Evolutionary conservation across 345 rosid species (phyloP), one percentile per base, ranked within the genome.

Genomic region (Brassica cretica): DNA sequence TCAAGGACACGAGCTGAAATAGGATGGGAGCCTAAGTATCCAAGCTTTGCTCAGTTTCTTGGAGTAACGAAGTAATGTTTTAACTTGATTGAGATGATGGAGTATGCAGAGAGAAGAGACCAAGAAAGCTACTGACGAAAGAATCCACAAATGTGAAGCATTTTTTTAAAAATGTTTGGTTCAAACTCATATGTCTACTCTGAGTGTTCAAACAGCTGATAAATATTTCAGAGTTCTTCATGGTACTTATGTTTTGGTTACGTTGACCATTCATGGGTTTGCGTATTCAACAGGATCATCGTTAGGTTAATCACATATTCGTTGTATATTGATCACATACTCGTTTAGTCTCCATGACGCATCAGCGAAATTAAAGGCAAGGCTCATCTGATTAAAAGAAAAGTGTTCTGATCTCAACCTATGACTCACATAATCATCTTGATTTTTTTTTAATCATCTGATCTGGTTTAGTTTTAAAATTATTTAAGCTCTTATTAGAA

Each of bases 11-110:
- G 91, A 5, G 72, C 83, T 0, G 97, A 91, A 66, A 75, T 94
- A 44, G 97, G 87, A 53, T 93, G 99, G 99, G 93, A 94, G 80
- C 98, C 98, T 1, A 89, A 89, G 81, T 85, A 90, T 77, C 87
- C 86, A 14, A 93, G 97, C 86, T 95, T 95, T 73, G 89, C 92
- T 67, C 85, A 85, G 2, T 95, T 89, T 84, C 84, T 95, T 8
- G 94, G 93, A 71, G 78, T 88, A 10, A 72, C 83, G 0, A 84
- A 83, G 18, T 88, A 82, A 85, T 76, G 24, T 35, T 0, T 35
- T 14, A 49, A 44, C 60, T 68, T 58, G 56, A 69, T 58, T 9
- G 7, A 51, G 15, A 56, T 11, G 73, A 29, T 59, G n/a, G 19
- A 39, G 61, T 51, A 51, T 18, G 16, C 30, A 41, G 58, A 68